Evolutionary conservation across 2,329 filamentous ascomycete species (phyloP).

Genomic region (Cercospora sesami): DNA sequence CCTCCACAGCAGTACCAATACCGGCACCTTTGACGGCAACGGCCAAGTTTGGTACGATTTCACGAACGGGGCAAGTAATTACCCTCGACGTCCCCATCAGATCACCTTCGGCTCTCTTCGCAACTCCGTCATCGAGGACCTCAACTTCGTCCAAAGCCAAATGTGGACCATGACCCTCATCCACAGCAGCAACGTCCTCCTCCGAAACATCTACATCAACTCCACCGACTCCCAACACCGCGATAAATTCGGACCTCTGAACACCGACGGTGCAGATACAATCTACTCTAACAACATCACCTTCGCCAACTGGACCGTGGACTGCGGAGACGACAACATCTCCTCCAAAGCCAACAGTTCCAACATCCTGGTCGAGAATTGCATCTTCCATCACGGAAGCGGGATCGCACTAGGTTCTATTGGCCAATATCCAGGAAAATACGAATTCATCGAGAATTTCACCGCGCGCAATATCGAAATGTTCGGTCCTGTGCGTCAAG

Average conservation of each 20-base stretch:
- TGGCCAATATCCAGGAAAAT: conserved; percentile 54
- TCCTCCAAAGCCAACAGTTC: conserved; percentile 58
- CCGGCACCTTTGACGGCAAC: conserved; percentile 59
- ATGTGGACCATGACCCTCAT: conserved; percentile 61
- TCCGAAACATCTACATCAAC: conserved; percentile 57
- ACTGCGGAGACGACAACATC: conserved; percentile 57
- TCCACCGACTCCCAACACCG: conserved; percentile 43
- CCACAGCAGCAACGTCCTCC: conserved; percentile 48
- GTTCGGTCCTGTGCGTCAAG: conserved; percentile 15
- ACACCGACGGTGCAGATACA: conserved; percentile 57
- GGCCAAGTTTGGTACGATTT: conserved; percentile 60
- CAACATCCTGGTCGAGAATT: conserved; percentile 55
- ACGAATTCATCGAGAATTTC: conserved; percentile 55
- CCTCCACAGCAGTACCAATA: conserved; percentile 50
- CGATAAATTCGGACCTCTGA: conserved; percentile 32
- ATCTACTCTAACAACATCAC: conserved; percentile 55
- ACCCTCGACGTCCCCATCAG: conserved; percentile 52
- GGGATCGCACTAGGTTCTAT: conserved; percentile 62
- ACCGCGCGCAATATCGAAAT: conserved; percentile 51
- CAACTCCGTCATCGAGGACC: conserved; percentile 51
- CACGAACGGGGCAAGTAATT: conserved; percentile 46
- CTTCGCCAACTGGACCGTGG: conserved; percentile 53
- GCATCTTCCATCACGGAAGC: conserved; percentile 51
- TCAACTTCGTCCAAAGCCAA: conserved; percentile 58
- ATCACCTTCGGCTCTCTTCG: conserved; percentile 54